Conservation (phyloP, 352 stramenopile species). For the Phytopythium mirpurense region DNA sequence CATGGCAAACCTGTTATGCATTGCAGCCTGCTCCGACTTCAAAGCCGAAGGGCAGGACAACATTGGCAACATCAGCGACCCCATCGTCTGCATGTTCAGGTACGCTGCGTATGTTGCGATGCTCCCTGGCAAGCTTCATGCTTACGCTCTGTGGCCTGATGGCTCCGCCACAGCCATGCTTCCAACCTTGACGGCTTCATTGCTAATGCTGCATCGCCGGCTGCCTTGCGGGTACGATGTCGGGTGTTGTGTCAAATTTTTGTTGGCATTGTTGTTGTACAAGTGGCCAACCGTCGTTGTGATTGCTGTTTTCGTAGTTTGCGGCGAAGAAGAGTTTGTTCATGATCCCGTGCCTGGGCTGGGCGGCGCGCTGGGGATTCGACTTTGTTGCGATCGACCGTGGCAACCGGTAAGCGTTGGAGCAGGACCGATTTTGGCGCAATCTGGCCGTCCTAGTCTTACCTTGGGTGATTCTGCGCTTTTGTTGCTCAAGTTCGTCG, state of each 20-base stretch:
- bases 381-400: constrained; percentile 80
- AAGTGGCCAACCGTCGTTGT: not conserved
- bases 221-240: constrained; percentile 55
- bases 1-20: constrained; percentile 47
- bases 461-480: not conserved
- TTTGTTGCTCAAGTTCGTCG: constrained; percentile 23
- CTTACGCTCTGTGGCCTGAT: not conserved
- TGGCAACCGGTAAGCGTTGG: constrained; percentile 38
- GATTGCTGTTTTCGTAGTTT: constrained; percentile 30
- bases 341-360: constrained; percentile 72
- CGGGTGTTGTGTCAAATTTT: not conserved
- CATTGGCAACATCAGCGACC: constrained; percentile 45
- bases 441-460: not conserved
- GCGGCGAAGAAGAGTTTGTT: constrained; percentile 85
- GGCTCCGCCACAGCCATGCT: constrained; percentile 36
- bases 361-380: constrained; percentile 67
- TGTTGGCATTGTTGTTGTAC: not conserved
- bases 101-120: constrained; percentile 11
- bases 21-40: constrained; percentile 43
- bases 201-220: constrained; percentile 63
- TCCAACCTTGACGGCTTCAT: constrained; percentile 85
- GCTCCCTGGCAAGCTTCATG: not conserved
- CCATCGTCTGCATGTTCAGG: constrained; percentile 83
- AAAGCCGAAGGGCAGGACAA: constrained; percentile 48
- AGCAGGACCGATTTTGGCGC: not conserved